Base-by-base conservation (phyloP, 108 stramenopile species). In the Cylindrotheca fusiformis region DNA sequence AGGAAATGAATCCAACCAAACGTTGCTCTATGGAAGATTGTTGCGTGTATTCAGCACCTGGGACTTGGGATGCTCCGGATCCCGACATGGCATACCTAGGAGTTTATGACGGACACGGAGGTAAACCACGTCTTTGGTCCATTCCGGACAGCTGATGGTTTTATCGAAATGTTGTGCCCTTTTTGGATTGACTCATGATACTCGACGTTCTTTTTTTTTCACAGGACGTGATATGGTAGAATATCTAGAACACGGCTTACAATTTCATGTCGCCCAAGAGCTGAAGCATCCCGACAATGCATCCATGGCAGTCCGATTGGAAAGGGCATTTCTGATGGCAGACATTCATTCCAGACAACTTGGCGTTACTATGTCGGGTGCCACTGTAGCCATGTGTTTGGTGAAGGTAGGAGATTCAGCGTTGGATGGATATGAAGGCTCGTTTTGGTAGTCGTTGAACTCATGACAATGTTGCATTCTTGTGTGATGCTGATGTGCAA, bases 11-110 rank as follows among this genome's bases (percentile, higher is more conserved):
- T 74, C 91, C 98, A 1, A 63, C 77, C 5, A 65, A 76, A 62
- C 73, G 98, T 1, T 90, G 77, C 49, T 95, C 91, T n/a, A 97
- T 98, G 95, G 98, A 99, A 69, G 98, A 99, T 67, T 82, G 78
- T 29, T 87, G 91, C 59, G 86, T 80, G 0, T 63, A 91, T 44
- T 69, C 77, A 36, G 41, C 65, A 29, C 69, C 85, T 0, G 79
- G 78, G 2, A 67, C 70, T 21, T 91, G 86, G 90, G 55, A 65
- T 8, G 61, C 64, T 4, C 76, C 90, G 3, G 73, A 91, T 60
- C 55, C 73, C 23, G 65, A 80, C 32, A 68, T 80, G 44, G 79
- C 86, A 2, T 95, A 86, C 61, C 60, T 97, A 18, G 95, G 74
- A 0, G 80, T 97, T 4, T 97, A 94, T 66, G 98, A 99, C 67